Base-by-base conservation (phyloP, 192 early-diverging fungal species). In the Backusella luteola region DNA sequence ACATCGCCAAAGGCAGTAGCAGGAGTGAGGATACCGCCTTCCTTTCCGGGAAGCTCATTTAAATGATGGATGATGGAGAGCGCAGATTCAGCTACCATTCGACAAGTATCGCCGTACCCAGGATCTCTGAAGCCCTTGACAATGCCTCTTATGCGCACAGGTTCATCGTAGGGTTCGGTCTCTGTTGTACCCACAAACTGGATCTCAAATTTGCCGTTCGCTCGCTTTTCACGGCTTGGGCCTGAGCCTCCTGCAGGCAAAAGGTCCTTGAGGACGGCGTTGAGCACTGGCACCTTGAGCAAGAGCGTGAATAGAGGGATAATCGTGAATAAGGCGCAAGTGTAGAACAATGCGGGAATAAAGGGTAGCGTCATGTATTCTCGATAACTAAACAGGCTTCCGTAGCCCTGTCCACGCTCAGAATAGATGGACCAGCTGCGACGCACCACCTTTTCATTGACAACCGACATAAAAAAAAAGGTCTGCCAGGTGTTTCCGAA, bases 61-160 rank as follows among this genome's bases (percentile, higher is more conserved):
- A 87, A 81, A 36, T 91, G 85, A 59, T 92, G 79, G 8, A 92
- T 88, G 67, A 96, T 75, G 67, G 89, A 91, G 21, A 96, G 82
- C 0, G 94, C 95, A 35, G 91, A 84, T 74, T 98, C 94, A 32
- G 90, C 88, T 29, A 96, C 77, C 85, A 94, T 94, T 53, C 87
- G 87, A 68, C 89, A 89, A 1, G 94, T 96, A 76, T 94, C 94
- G 34, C 84, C 85, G 82, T 98, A 98, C 1, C 95, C 94, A 11
- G 94, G 91, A 74, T 97, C 96, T 21, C 85, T 85, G 15, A 85
- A 85, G 5, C 76, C 85, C 67, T 78, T 85, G 34, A 91, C 83
- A n/a, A 73, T 79, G 21, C 79, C 90, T 34, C 81, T 71, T 23
- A 86, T 88, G 21, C 83, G 85, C 11, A 81, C 49, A 15, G 73